Evolutionary conservation across 1,139 yeast species (phyloP).

Genomic region (Kodamaea ohmeri): DNA sequence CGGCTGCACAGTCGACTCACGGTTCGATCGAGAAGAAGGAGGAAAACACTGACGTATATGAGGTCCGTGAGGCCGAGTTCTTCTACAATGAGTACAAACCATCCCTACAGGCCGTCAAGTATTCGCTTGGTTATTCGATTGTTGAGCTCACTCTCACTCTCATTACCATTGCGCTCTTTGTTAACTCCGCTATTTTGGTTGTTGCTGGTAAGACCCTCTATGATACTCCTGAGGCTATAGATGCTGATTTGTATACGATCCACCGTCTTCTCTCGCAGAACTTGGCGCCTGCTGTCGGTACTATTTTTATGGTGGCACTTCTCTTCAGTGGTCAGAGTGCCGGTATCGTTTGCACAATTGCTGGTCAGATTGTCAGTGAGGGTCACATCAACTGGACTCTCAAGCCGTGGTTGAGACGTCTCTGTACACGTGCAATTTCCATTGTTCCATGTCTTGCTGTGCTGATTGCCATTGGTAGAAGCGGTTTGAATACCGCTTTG

Average conservation of each 20-base stretch:
- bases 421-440: conserved; percentile 69
- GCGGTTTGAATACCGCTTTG: conserved; percentile 65
- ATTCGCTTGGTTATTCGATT: conserved; percentile 63
- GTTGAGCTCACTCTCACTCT: conserved; percentile 63
- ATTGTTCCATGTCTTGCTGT: conserved; percentile 68
- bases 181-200: conserved; percentile 68
- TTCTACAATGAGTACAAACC: conserved; percentile 52
- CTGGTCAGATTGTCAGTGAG: conserved; percentile 79
- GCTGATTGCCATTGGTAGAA: conserved; percentile 63
- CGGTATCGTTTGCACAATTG: conserved; percentile 77
- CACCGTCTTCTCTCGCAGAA: conserved; percentile 59
- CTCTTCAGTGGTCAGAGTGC: conserved; percentile 79
- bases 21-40: not conserved
- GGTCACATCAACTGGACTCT: conserved; percentile 75
- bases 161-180: conserved; percentile 70
- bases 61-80: conserved; percentile 15
- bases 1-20: no score
- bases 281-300: conserved; percentile 68
- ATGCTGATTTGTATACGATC: conserved; percentile 74
- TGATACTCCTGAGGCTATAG: conserved; percentile 59
- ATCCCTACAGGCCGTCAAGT: conserved; percentile 61
- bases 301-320: conserved; percentile 70
- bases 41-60: conserved; percentile 10
- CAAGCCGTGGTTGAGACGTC: conserved; percentile 66
- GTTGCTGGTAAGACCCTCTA: conserved; percentile 71